Evolutionary conservation across 2,329 filamentous ascomycete species (phyloP).

Genomic region (Fusarium haematococcum): DNA sequence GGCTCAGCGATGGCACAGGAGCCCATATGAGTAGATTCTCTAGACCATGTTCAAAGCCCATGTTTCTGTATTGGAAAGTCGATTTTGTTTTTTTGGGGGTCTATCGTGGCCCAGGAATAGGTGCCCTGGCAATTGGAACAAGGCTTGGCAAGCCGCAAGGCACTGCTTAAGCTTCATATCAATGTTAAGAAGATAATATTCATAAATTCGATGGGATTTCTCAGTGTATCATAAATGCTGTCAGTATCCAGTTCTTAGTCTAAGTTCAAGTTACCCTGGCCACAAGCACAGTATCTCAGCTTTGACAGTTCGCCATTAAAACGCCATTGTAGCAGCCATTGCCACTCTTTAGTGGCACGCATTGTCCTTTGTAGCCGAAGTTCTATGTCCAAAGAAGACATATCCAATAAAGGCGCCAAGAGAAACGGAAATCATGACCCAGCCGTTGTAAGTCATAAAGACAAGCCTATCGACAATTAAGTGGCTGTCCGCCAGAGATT

Average conservation of each 20-base stretch:
- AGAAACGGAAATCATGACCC: conserved; percentile 93
- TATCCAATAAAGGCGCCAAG: conserved; percentile 92
- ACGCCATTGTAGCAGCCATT: not conserved
- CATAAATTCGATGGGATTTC: not conserved
- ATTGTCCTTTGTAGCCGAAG: conserved; percentile 82
- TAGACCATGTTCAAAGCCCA: not conserved
- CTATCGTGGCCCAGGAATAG: not conserved
- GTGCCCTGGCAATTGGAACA: not conserved
- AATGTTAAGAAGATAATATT: not conserved
- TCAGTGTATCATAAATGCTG: not conserved
- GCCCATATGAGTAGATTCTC: not conserved
- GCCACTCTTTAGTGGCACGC: conserved; percentile 84
- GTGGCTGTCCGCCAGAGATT: not conserved
- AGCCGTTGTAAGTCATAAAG: conserved; percentile 99
- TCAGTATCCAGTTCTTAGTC: not conserved
- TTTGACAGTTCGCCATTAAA: not conserved
- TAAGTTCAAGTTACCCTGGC: not conserved
- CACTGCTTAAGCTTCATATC: not conserved
- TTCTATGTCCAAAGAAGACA: conserved; percentile 79
- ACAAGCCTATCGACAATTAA: conserved; percentile 75
- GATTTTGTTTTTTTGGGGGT: not conserved
- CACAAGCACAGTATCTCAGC: not conserved
- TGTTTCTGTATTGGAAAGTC: not conserved
- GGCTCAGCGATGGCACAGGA: not conserved
- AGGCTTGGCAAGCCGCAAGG: not conserved